Evolutionary conservation across 2,329 filamentous ascomycete species (phyloP).

Genomic region (Microdochium bolleyi): DNA sequence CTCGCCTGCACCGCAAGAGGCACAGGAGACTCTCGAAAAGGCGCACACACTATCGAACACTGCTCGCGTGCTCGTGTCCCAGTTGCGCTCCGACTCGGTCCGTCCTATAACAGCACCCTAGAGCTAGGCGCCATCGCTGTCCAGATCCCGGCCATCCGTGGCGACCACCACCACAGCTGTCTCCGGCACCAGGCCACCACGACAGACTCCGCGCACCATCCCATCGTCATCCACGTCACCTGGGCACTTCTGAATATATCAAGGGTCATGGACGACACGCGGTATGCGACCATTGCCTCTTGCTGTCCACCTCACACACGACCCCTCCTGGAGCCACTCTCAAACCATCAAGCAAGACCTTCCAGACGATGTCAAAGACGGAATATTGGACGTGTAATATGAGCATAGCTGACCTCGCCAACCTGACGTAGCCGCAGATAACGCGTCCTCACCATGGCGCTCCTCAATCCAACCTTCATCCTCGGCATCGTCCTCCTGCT

Average conservation of each 20-base stretch:
- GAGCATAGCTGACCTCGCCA: neutral
- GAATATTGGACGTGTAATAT: too few species aligned
- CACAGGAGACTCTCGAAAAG: neutral
- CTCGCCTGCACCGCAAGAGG: too few species aligned
- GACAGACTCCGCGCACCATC: neutral
- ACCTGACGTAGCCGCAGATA: neutral
- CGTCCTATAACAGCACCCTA: too few species aligned
- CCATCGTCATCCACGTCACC: neutral
- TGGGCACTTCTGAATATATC: neutral
- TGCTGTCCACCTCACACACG: neutral
- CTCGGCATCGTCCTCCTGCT: slow-evolving; percentile 77
- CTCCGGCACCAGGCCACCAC: neutral
- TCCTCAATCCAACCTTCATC: slow-evolving; percentile 71
- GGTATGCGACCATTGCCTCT: neutral
- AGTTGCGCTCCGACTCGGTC: neutral
- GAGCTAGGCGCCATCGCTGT: neutral
- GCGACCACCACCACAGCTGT: neutral
- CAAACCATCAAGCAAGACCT: neutral
- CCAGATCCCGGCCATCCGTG: neutral
- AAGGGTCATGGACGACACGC: neutral
- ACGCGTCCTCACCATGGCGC: slow-evolving; percentile 43
- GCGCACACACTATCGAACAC: too few species aligned
- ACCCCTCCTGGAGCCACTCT: too few species aligned
- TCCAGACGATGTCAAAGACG: too few species aligned
- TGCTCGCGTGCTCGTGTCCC: neutral